Evolutionary conservation across 805 yeast species (phyloP).

Genomic region (Candida xyloterini): DNA sequence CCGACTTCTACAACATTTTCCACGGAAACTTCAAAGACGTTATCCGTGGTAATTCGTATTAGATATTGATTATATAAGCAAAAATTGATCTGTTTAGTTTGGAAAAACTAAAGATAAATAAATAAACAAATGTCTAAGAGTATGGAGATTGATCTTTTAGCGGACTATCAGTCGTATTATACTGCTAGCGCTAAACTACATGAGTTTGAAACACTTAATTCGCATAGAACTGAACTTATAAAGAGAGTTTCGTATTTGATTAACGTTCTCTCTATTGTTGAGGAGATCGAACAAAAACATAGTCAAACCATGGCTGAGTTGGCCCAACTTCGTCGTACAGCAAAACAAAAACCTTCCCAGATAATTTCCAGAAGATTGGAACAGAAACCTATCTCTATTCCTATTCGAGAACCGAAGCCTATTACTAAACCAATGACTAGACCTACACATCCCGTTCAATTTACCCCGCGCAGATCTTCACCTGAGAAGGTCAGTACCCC

Average conservation of each 20-base stretch:
- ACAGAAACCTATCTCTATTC: not conserved
- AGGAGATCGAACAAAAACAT: constrained; percentile 12
- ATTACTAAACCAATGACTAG: not conserved
- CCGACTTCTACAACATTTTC: constrained; percentile 19
- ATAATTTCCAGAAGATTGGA: not conserved
- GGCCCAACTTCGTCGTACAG: constrained; percentile 3
- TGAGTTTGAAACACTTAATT: constrained; percentile 2
- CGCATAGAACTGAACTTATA: constrained; percentile 11
- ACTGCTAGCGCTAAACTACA: constrained; percentile 1
- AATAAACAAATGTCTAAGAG: not conserved
- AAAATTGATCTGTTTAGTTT: too few species aligned
- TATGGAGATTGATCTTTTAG: constrained; percentile 3
- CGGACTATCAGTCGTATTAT: constrained; percentile 5
- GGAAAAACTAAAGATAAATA: not conserved
- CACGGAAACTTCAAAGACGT: constrained; percentile 20
- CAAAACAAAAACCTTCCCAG: not conserved
- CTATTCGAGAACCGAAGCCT: constrained; percentile 1
- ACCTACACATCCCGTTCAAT: not conserved
- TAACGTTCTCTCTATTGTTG: constrained; percentile 10
- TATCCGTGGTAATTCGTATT: constrained; percentile 9
- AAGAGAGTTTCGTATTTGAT: constrained; percentile 12
- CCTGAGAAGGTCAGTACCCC: constrained; percentile 2
- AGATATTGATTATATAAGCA: not conserved
- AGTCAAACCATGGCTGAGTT: constrained; percentile 4
- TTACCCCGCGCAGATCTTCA: constrained; percentile 2